Evolutionary conservation across 2,329 filamentous ascomycete species (phyloP), one percentile per base, ranked within the genome.

Genomic region (Ophiostoma novo-ulmi): DNA sequence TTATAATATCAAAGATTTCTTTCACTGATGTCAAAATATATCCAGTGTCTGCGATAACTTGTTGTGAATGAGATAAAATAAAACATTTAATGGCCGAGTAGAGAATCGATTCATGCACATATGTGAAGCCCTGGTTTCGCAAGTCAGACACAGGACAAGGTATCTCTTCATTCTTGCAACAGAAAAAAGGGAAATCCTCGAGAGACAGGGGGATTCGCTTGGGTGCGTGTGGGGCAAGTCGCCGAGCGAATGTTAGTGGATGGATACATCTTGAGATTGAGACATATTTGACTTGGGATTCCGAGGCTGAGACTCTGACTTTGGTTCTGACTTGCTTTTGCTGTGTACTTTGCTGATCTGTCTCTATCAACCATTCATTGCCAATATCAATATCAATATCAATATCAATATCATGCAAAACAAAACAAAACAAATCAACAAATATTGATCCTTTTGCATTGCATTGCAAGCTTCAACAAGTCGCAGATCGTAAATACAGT

Each of bases 221-320:
- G 52, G 22, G 52, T 58, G 52, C n/a, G 52, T 58, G 52, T 58
- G 52, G 52, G 52, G 52, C 52, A 58, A n/a, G n/a, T 58, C 52
- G 52, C n/a, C 20, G 48, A 55, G 48, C 48, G 10, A 48, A 17
- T 55, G 6, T 3, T 58, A 22, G 52, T 58, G 52, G n/a, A 10
- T 55, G 10, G 10, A 11, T 14, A 26, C 52, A 22, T 58, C 52
- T 31, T 58, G 17, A 7, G 44, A 48, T 48, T 20, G 41, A 44
- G 7, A 39, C 38, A 39, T 48, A 48, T 48, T 48, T 48, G 44
- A 20, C 44, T 48, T 11, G 17, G 44, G 44, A 20, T 48, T 17
- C 44, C 20, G 44, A 48, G 14, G 31, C 31, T 48, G 44, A 48
- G 44, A 48, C 44, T 31, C 17, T 48, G 44, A 48, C 44, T 48